phyloP scores from a whole-genome alignment of 345 rosid genomes.

The Syzygium grande region DNA sequence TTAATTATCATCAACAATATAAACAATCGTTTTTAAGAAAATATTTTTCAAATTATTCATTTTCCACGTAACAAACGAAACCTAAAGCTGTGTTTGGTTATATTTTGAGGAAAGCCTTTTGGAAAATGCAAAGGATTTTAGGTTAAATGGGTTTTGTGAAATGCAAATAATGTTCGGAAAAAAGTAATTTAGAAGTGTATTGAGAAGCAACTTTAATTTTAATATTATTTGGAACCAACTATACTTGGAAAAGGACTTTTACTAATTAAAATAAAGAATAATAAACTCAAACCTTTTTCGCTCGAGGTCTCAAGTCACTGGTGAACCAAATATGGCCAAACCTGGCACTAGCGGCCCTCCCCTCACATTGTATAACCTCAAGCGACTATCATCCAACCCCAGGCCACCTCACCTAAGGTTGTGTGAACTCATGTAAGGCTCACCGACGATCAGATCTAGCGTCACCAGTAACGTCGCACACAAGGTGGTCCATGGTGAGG shows the following conservation, averaged over 20 bases:
- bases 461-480: rapidly evolving
- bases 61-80: background rate
- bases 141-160: background rate
- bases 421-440: background rate
- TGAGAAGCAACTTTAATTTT: background rate
- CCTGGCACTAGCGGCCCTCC: rapidly evolving
- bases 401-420: background rate
- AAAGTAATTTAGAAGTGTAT: background rate
- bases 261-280: background rate
- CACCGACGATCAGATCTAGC: background rate
- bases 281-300: too few species aligned
- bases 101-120: background rate
- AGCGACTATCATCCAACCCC: background rate
- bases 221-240: background rate
- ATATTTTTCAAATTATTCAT: background rate
- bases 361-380: background rate
- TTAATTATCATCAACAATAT: background rate
- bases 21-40: background rate
- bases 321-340: background rate
- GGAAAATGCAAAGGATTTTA: background rate
- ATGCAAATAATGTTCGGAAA: background rate
- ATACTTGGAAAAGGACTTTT: background rate
- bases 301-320: background rate
- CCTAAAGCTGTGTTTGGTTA: background rate
- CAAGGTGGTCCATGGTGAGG: background rate